Evolutionary conservation across 2,329 filamentous ascomycete species (phyloP).

Genomic region (Blastomyces percursus): DNA sequence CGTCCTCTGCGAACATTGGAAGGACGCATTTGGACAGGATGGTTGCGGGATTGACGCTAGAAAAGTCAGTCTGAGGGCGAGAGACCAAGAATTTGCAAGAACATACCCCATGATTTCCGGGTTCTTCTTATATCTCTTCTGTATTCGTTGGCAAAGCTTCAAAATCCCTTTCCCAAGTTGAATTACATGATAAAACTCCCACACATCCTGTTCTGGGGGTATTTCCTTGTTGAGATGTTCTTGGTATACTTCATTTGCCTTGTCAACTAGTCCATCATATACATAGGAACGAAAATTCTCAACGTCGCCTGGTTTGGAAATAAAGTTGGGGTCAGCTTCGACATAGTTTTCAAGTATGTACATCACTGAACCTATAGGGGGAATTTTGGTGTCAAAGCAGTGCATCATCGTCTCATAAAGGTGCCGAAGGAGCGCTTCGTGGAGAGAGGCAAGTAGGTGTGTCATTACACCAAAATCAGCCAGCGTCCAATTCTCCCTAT

Average conservation of each 20-base stretch:
- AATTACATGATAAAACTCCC: slow-evolving; percentile 87
- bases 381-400: slow-evolving; percentile 81
- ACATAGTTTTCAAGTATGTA: slow-evolving; percentile 74
- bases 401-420: slow-evolving; percentile 78
- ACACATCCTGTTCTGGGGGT: slow-evolving; percentile 66
- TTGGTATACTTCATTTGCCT: slow-evolving; percentile 69
- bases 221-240: slow-evolving; percentile 69
- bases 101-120: slow-evolving; percentile 69
- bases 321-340: slow-evolving; percentile 64
- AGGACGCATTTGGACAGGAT: slow-evolving; percentile 75
- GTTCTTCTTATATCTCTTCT: slow-evolving; percentile 82
- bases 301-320: slow-evolving; percentile 56
- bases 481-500: slow-evolving; percentile 58
- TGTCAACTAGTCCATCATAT: slow-evolving; percentile 58
- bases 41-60: slow-evolving; percentile 47
- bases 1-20: slow-evolving; percentile 82
- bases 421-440: slow-evolving; percentile 76
- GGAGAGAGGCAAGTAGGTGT: slow-evolving; percentile 59
- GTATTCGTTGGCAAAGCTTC: slow-evolving; percentile 74
- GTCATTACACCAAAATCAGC: slow-evolving; percentile 62
- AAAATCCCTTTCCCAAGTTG: slow-evolving; percentile 77
- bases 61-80: slow-evolving; percentile 14
- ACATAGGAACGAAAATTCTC: slow-evolving; percentile 63
- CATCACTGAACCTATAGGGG: slow-evolving; percentile 67
- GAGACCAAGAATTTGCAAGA: background rate